phyloP scores from a whole-genome alignment of 371 early-diverging fungal species.

The Thermomucor indicae-seudaticae region DNA sequence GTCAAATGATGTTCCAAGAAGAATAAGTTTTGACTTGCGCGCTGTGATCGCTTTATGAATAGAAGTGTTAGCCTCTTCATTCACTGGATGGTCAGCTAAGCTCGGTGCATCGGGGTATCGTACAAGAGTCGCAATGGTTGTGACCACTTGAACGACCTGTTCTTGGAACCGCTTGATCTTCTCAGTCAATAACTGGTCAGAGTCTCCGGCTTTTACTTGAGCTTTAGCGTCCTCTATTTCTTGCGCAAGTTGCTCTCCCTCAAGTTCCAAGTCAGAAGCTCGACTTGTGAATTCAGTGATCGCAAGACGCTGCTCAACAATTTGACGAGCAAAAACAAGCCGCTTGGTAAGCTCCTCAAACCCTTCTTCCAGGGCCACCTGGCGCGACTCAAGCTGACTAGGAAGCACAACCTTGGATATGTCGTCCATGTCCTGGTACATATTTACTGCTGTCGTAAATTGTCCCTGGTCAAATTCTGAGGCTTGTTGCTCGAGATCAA shows the following conservation, averaged over 20 bases:
- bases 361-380: conserved; percentile 39
- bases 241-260: conserved; percentile 22
- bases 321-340: conserved; percentile 35
- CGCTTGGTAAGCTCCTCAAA: conserved; percentile 35
- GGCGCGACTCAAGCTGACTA: conserved; percentile 36
- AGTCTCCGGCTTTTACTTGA: conserved; percentile 11
- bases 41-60: conserved; percentile 28
- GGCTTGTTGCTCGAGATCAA: conserved; percentile 27
- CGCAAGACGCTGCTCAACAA: conserved; percentile 40
- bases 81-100: conserved; percentile 17
- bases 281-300: conserved; percentile 31
- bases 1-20: conserved; percentile 33
- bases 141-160: conserved; percentile 25
- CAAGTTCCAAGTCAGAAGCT: conserved; percentile 18
- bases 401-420: conserved; percentile 34
- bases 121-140: conserved; percentile 21
- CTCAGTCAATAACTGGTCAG: conserved; percentile 23
- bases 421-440: conserved; percentile 48
- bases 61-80: conserved; percentile 28
- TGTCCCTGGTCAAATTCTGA: conserved; percentile 34
- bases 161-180: conserved; percentile 26
- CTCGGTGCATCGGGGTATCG: conserved; percentile 29
- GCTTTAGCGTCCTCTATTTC: conserved; percentile 14
- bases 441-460: conserved; percentile 32
- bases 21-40: conserved; percentile 27